A percentile compares a stretch with the other conserved stretches of the same genome.
phyloP scores from a whole-genome alignment of 352 stramenopile genomes.

The Phytophthora fragariae region DNA sequence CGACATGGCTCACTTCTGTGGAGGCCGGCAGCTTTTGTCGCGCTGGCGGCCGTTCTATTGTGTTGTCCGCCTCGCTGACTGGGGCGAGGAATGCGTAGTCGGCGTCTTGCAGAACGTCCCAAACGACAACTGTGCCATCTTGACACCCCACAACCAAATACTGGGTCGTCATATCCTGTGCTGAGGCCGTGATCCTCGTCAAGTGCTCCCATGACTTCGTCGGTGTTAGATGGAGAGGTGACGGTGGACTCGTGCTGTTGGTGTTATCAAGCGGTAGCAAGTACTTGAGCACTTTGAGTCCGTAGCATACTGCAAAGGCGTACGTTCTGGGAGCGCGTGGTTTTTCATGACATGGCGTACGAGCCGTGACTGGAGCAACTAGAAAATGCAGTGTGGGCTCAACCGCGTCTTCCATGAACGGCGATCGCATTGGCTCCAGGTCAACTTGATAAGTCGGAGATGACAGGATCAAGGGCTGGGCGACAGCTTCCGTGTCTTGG shows the following conservation, averaged over 20 bases:
- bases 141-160: constrained; percentile 56
- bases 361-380: constrained; percentile 18
- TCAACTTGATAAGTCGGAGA: constrained; percentile 27
- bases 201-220: constrained; percentile 50
- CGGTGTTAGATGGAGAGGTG: constrained; percentile 7
- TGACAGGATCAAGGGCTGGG: not conserved
- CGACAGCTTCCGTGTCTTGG: not conserved
- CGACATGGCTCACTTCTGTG: constrained; percentile 17
- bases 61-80: not conserved
- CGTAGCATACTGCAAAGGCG: constrained; percentile 45
- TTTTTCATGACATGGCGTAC: not conserved
- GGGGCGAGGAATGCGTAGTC: constrained; percentile 46
- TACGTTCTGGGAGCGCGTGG: constrained; percentile 28
- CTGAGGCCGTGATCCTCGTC: constrained; percentile 43
- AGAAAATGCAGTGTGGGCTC: constrained; percentile 35
- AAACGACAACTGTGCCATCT: constrained; percentile 57
- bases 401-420: constrained; percentile 3
- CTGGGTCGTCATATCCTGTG: constrained; percentile 54
- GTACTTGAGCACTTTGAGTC: constrained; percentile 49
- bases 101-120: constrained; percentile 57
- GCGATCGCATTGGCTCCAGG: constrained; percentile 17
- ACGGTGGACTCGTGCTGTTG: not conserved
- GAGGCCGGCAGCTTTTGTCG: not conserved
- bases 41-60: not conserved
- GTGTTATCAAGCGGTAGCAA: constrained; percentile 13